Evolutionary conservation across 176 grass and related monocot species (phyloP).

Genomic region (Avena atlantica): DNA sequence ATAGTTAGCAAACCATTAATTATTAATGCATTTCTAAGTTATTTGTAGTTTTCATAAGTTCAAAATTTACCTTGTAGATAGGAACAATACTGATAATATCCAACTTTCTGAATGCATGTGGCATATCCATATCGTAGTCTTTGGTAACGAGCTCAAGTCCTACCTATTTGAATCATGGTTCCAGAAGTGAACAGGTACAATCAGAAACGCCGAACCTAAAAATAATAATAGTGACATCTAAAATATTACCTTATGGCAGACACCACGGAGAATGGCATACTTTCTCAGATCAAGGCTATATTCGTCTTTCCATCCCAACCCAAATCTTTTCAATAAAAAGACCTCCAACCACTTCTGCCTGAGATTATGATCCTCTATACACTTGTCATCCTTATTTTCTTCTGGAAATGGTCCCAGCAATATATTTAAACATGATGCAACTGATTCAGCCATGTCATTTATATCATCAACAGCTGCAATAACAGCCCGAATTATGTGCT

Average conservation of each 20-base stretch:
- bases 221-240: conserved; percentile 33
- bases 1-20: conserved; percentile 21
- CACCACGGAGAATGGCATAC: conserved; percentile 89
- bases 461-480: conserved; percentile 79
- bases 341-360: conserved; percentile 85
- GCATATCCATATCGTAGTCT: conserved; percentile 88
- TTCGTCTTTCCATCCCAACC: conserved; percentile 82
- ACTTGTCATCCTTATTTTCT: conserved; percentile 55
- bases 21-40: conserved; percentile 36
- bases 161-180: conserved; percentile 64
- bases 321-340: conserved; percentile 87
- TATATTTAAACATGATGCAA: conserved; percentile 91
- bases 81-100: conserved; percentile 95
- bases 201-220: conserved; percentile 33
- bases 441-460: conserved; percentile 66
- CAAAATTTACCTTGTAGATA: conserved; percentile 86
- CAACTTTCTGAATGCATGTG: conserved; percentile 74
- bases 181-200: conserved; percentile 37
- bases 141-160: conserved; percentile 93
- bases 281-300: conserved; percentile 83
- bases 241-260: conserved; percentile 89
- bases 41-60: conserved; percentile 38
- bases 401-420: conserved; percentile 75
- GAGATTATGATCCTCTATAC: conserved; percentile 60
- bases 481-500: conserved; percentile 88